A percentile compares a stretch with the other conserved stretches of the same genome.
phyloP scores from a whole-genome alignment of 441 rosid species.

The Raphanus hybrid region DNA sequence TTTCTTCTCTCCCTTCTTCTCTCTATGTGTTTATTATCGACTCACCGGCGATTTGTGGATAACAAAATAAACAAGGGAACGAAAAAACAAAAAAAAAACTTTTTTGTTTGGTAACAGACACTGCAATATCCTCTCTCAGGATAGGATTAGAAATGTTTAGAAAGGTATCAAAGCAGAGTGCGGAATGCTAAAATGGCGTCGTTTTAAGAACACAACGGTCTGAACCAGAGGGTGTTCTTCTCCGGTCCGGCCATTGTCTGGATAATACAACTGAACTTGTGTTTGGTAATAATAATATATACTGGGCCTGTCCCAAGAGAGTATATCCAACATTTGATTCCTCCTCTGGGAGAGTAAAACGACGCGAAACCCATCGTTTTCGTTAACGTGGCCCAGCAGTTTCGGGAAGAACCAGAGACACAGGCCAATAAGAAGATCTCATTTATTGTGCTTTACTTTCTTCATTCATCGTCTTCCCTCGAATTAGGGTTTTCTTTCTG shows the following conservation, averaged over 20 bases:
- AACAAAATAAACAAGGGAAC: neutral
- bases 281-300: too few species aligned
- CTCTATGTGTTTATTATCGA: neutral
- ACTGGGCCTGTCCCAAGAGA: too few species aligned
- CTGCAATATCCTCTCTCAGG: neutral
- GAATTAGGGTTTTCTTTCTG: conserved; percentile 29
- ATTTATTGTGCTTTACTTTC: neutral
- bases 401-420: conserved; percentile 9
- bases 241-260: neutral
- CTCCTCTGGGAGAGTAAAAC: conserved; percentile 13
- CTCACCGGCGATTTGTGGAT: conserved; percentile 30
- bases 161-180: neutral
- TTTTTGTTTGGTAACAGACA: conserved; percentile 26
- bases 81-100: neutral
- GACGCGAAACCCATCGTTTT: conserved; percentile 37
- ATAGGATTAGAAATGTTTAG: neutral
- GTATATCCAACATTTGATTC: neutral
- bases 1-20: neutral
- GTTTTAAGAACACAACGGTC: neutral
- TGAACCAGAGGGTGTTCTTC: neutral
- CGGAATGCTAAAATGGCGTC: neutral
- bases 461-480: conserved; percentile 21
- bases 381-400: conserved; percentile 21
- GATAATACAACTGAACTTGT: neutral
- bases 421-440: conserved; percentile 10